Base-by-base conservation (phyloP, 345 rosid genomes). In the Limnanthes douglasii region DNA sequence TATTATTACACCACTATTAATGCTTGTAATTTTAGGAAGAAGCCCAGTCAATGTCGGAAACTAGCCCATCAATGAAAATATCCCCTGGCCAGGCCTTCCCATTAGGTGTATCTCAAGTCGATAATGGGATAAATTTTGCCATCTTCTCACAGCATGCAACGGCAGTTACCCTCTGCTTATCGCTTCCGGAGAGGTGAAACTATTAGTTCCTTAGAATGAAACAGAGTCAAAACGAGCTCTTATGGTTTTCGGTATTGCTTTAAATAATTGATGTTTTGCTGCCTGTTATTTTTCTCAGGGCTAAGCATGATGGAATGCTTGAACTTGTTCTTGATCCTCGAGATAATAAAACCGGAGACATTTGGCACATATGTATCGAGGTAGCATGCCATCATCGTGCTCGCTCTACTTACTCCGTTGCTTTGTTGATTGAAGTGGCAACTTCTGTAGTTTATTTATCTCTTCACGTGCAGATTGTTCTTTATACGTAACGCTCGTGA, bases 331-430 rank as follows among this genome's bases (percentile, higher is more conserved):
- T 88, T 74, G 86, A 88, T 72, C 75, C 84, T 34, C 53, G 5
- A 8, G 37, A 30, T 26, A 88, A 88, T 43, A 88, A 68, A 69
- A 88, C 95, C 11, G 95, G 93, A 39, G 86, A 88, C 53, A 53
- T 68, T 46, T 88, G 95, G 97, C 97, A 88, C 55, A 71, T 83
- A 27, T 70, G 60, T 31, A 37, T 88, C 21, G 69, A 83, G 95
- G 97, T 78, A 46, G 38, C 46, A 38, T 49, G 19, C 45, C 43
- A 23, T 41, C 18, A 31, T n/a, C 29, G 21, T 46, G 8, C 46
- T 12, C 28, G 15, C 24, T 21, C 21, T 7, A 37, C 10, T 20
- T 20, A 5, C 38, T 17, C 10, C n/a, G 11, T 8, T 50, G 21
- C 11, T 43, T 18, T 50, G 14, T 5, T 2, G n/a, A 4, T 21